Evolutionary conservation across 495 filamentous ascomycete genomes (phyloP), one percentile per base, ranked within the genome.

Genomic region (Podospora sp.): DNA sequence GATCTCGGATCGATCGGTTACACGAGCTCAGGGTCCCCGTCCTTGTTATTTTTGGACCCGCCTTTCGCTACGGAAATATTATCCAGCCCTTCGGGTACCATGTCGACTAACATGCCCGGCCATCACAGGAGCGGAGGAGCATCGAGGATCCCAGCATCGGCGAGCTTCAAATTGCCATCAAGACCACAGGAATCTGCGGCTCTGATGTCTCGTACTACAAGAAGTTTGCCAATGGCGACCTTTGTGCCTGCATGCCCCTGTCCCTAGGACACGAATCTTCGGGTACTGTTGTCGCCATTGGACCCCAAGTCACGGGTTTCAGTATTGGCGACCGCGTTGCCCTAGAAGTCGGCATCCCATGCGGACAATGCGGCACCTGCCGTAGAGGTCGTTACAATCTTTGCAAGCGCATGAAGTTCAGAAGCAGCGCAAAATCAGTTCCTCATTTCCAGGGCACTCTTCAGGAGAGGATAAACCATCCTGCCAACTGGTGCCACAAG

Each of bases 401-500:
- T 59, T 97, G 94, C 82, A 86, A 89, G 63, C 81, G 81, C 24
- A 90, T 97, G 88, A 83, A 83, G 33, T 97, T 97, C 77, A 84
- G 93, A 75, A 91, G 89, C 73, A 92, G 89, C 69, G 93, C 92
- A 56, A 96, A 95, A 76, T 84, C 84, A 49, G 89, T 88, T 68
- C 93, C 93, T 46, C 93, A 97, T 72, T 89, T 89, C 65, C 92
- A 96, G 78, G 93, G 93, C 24, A 96, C 93, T n/a, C 83, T 97
- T 35, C 94, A 96, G 80, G 90, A 93, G 68, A 84, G 85, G 60
- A 93, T 96, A 67, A 97, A 96, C 78, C 92, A 96, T 78, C 92
- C 92, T 0, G 92, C 91, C 11, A 80, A 76, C 40, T 92, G 89
- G 89, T 91, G 89, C 73, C 87, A 92, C 70, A 88, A 87, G 87